These are phyloP conservation scores for Helminthosporium solani DNA, from an alignment of 2,329 filamentous ascomycete genomes.

Conservation along the genomic window DNA sequence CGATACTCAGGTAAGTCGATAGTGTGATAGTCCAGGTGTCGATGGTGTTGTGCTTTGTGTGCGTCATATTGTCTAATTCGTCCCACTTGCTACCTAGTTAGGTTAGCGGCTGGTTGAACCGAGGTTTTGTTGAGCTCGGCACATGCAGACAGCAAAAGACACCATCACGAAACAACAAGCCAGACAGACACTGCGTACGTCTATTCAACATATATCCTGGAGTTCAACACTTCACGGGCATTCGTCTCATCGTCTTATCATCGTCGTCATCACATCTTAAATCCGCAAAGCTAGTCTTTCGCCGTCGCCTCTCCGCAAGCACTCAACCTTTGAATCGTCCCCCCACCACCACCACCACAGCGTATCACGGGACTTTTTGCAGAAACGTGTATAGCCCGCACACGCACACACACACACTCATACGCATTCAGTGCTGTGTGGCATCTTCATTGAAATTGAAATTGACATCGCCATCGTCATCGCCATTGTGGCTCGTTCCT, in stretches of 20 bases:
- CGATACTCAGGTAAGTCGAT: too few relatives aligned
- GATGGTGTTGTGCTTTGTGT: background rate
- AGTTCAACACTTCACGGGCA: constrained; percentile 41
- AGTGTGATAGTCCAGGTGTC: background rate
- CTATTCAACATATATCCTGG: constrained; percentile 25
- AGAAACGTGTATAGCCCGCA: background rate
- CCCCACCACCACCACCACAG: constrained; percentile 10
- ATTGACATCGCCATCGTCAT: too few relatives aligned
- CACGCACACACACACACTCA: constrained; percentile 18
- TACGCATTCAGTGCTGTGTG: too few relatives aligned
- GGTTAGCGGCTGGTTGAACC: too few relatives aligned
- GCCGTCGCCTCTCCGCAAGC: background rate
- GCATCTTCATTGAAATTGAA: too few relatives aligned
- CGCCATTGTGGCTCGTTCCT: too few relatives aligned
- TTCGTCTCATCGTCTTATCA: background rate
- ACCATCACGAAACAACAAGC: background rate
- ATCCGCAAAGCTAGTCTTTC: too few relatives aligned
- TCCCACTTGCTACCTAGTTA: background rate
- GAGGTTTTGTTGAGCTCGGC: too few relatives aligned
- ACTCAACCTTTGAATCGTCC: constrained; percentile 4
- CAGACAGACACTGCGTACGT: background rate
- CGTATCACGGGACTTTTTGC: background rate
- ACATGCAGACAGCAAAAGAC: too few relatives aligned
- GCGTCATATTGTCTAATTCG: constrained; percentile 1
- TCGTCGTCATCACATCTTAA: too few relatives aligned